Base-by-base conservation (phyloP, 2,329 filamentous ascomycete genomes). In the Claviceps arundinis region DNA sequence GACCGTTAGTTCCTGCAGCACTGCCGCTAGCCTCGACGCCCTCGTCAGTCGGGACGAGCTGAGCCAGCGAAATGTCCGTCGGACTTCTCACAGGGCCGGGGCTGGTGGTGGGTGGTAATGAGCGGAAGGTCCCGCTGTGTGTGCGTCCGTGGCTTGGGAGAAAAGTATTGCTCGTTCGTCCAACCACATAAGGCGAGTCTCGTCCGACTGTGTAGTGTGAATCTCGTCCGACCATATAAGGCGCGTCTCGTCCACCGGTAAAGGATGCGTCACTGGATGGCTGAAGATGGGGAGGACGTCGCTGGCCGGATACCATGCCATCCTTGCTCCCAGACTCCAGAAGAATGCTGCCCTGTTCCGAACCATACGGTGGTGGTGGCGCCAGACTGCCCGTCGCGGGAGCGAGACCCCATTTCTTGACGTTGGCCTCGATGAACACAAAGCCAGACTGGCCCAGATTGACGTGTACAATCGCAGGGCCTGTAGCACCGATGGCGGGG, bases 321-420 rank as follows among this genome's bases (percentile, higher is more conserved):
- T 80, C 78, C 62, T 84, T 84, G 57, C 73, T 78, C 13, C 93
- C 93, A 5, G 88, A 84, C 65, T 96, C 93, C 13, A 98, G 78
- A 30, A 98, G 74, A 59, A 98, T 96, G 64, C 90, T 96, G 61
- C 93, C 93, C 69, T 95, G 89, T 70, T 97, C 93, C 56, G 89
- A 95, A 47, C 93, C 93, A 64, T 98, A 98, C 1, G 93, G 93
- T 49, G 93, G 93, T 44, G 93, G 93, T 16, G 93, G 93, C 30
- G 93, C 93, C 54, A 98, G 76, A 62, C 89, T 95, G 54, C 93
- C 93, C 1, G 89, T 96, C 78, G 94, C 94, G 5, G 93, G 93
- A 47, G 93, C 93, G 52, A 98, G 74, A 2, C 93, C 93, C 93
- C 93, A 98, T 75, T 97, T 98, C 81, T 98, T 98, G 55, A 98